These are phyloP conservation scores for Phaseolus coccineus DNA, from an alignment of 331 rosid genomes.

Conservation along the genomic window DNA sequence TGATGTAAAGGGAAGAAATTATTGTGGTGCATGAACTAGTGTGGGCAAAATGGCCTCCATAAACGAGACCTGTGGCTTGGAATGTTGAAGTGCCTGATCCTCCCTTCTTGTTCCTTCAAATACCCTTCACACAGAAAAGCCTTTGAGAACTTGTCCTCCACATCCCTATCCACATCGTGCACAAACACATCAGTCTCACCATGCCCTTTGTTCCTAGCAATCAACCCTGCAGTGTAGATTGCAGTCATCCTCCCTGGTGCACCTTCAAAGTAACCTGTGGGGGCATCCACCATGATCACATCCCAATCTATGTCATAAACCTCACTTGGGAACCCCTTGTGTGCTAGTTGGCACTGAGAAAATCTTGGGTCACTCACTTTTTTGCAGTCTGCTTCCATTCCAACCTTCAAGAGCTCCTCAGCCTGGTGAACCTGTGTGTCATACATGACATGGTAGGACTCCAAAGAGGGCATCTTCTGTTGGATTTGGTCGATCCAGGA, in stretches of 20 bases:
- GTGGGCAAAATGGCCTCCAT: constrained; percentile 78
- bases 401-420: constrained; percentile 58
- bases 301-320: constrained; percentile 89
- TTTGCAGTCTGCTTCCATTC: constrained; percentile 60
- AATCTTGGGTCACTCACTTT: constrained; percentile 71
- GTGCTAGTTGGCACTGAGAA: constrained; percentile 70
- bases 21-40: neutral
- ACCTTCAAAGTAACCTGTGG: constrained; percentile 74
- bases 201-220: constrained; percentile 79
- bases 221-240: constrained; percentile 88
- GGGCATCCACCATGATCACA: constrained; percentile 96
- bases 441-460: constrained; percentile 74
- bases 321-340: constrained; percentile 73
- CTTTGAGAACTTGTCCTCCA: constrained; percentile 79
- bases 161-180: constrained; percentile 85
- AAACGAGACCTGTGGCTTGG: constrained; percentile 77
- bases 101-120: constrained; percentile 76
- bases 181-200: constrained; percentile 92
- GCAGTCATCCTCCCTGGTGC: constrained; percentile 97
- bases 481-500: constrained; percentile 75
- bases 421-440: constrained; percentile 81
- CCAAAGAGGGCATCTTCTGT: constrained; percentile 56
- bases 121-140: constrained; percentile 83
- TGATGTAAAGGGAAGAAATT: neutral
- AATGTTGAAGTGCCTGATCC: constrained; percentile 80